phyloP scores from a whole-genome alignment of 2,329 filamentous ascomycete species.

The Fusarium haematococcum region DNA sequence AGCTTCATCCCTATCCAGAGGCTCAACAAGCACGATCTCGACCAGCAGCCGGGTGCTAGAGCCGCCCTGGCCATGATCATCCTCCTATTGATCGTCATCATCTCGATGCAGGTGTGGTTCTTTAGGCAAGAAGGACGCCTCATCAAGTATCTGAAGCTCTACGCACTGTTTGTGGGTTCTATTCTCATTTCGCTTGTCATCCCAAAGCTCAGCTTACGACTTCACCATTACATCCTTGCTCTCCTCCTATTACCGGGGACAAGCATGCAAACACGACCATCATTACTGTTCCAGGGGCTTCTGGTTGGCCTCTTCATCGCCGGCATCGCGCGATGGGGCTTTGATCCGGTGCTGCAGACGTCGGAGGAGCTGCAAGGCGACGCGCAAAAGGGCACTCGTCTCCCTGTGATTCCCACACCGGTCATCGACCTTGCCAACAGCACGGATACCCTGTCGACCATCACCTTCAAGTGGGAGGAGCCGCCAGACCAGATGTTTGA shows the following conservation, averaged over 20 bases:
- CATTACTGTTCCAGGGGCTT: constrained; percentile 88
- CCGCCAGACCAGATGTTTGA: constrained; percentile 68
- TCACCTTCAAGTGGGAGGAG: constrained; percentile 69
- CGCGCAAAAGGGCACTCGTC: constrained; percentile 69
- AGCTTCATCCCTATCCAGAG: constrained; percentile 93
- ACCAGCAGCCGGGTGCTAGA: constrained; percentile 89
- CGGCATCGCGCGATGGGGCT: constrained; percentile 91
- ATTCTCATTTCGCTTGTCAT: constrained; percentile 78
- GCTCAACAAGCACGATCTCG: constrained; percentile 89
- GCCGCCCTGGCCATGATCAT: constrained; percentile 85
- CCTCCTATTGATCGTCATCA: constrained; percentile 74
- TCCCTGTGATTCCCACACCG: constrained; percentile 66
- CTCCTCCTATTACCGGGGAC: constrained; percentile 90
- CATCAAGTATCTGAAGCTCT: constrained; percentile 81
- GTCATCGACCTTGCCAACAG: constrained; percentile 57
- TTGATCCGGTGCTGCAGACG: constrained; percentile 89
- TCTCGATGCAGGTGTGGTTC: constrained; percentile 82
- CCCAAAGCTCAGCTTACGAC: constrained; percentile 83
- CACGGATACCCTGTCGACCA: constrained; percentile 66
- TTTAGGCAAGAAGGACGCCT: constrained; percentile 89
- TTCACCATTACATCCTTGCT: constrained; percentile 95
- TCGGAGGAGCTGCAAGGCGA: constrained; percentile 77
- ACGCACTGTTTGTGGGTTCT: constrained; percentile 73
- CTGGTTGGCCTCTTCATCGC: constrained; percentile 94
- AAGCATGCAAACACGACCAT: constrained; percentile 85